A percentile compares a stretch with the other conserved stretches of the same genome.
Evolutionary conservation across 345 rosid genomes (phyloP).

Genomic region (Gossypium sturtianum): DNA sequence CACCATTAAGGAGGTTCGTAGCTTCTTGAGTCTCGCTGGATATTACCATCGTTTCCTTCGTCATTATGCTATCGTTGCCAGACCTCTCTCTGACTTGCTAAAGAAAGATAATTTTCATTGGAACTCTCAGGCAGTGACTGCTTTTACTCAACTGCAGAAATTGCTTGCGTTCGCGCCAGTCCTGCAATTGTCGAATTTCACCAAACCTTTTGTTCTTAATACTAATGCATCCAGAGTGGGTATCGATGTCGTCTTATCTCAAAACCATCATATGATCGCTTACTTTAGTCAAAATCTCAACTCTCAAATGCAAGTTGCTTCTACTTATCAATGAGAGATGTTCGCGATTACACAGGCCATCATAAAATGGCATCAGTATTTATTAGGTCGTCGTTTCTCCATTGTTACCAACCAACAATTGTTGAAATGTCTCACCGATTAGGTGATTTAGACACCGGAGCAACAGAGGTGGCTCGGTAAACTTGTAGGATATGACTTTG

Average conservation of each 20-base stretch:
- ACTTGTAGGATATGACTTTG: too few relatives aligned
- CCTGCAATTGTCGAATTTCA: too few relatives aligned
- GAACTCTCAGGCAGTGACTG: accelerated
- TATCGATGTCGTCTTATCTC: not conserved
- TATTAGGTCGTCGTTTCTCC: not conserved
- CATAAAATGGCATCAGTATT: not conserved
- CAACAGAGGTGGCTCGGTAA: too few relatives aligned
- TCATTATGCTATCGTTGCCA: not conserved
- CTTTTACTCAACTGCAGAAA: not conserved
- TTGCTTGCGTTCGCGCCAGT: not conserved
- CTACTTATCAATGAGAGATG: not conserved
- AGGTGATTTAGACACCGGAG: too few relatives aligned
- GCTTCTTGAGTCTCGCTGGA: not conserved
- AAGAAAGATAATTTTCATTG: too few relatives aligned
- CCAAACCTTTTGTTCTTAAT: not conserved
- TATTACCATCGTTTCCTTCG: not conserved
- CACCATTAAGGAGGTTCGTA: not conserved
- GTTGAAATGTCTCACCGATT: not conserved
- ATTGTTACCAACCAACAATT: not conserved
- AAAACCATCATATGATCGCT: not conserved
- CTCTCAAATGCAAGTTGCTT: not conserved
- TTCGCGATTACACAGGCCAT: too few relatives aligned
- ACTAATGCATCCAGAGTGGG: not conserved
- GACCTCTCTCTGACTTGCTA: not conserved
- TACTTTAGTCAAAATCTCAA: too few relatives aligned